Base-by-base conservation (phyloP, 164 flowering plant species). In the Amborella trichopoda region DNA sequence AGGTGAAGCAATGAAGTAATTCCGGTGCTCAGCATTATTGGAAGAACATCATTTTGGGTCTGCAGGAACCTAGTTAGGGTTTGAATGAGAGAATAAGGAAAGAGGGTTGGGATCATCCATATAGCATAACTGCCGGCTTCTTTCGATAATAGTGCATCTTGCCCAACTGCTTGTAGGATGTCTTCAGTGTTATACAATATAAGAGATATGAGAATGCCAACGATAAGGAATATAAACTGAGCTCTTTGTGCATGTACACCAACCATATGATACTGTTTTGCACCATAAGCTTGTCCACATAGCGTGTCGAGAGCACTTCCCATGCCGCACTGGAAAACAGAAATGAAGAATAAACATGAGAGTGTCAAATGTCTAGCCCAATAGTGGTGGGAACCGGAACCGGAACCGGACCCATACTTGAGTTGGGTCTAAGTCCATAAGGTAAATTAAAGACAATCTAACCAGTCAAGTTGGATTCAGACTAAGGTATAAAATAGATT, bases 221-320 rank as follows among this genome's bases (percentile, higher is more conserved):
- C 53, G 2, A 56, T 28, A 8, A 48, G 25, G 19, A 56, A 30
- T n/a, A n/a, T n/a, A n/a, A n/a, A n/a, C n/a, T n/a, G n/a, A n/a
- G n/a, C n/a, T n/a, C n/a, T n/a, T n/a, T 55, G 59, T 53, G 48
- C 40, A 39, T 39, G 46, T 28, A 55, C 48, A 16, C 59, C 59
- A 39, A 56, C 53, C 53, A 56, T 19, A 17, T 56, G 60, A 41
- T 56, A 41, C 33, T 56, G 53, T 41, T 49, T 49, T n/a, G n/a
- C n/a, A n/a, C n/a, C n/a, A n/a, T n/a, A n/a, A n/a, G n/a, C n/a
- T n/a, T n/a, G n/a, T n/a, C n/a, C n/a, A n/a, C n/a, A n/a, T n/a
- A n/a, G n/a, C n/a, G n/a, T n/a, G n/a, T n/a, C n/a, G n/a, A n/a
- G 11, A 49, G 56, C 49, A 34, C 56, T 53, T 44, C 40, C 49